Evolutionary conservation across 192 early-diverging fungal species (phyloP).

Genomic region (Backusella tarrabulga): DNA sequence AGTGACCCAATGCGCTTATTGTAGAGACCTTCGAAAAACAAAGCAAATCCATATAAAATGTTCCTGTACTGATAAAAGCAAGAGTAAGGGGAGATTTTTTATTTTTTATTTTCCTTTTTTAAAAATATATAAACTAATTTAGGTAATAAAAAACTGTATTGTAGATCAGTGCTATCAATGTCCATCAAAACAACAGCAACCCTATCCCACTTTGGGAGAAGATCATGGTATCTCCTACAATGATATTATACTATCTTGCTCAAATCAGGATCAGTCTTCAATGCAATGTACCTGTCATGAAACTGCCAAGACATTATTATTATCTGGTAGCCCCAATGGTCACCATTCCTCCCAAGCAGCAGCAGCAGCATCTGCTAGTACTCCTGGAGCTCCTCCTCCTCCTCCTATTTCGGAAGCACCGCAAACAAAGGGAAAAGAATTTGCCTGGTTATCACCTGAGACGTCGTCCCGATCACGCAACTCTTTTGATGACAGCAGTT

Average conservation of each 20-base stretch:
- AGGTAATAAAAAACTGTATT: neutral
- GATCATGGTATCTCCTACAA: constrained; percentile 5
- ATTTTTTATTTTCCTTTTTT: neutral
- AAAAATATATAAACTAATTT: neutral
- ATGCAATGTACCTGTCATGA: constrained; percentile 14
- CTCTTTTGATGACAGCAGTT: neutral
- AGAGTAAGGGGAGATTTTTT: neutral
- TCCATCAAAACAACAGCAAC: neutral
- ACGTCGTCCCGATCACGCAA: neutral
- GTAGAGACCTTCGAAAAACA: constrained; percentile 62
- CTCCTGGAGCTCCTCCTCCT: neutral
- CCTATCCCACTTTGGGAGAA: neutral
- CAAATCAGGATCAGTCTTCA: neutral
- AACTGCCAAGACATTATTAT: constrained; percentile 9
- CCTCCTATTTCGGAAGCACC: neutral
- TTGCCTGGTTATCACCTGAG: constrained; percentile 4
- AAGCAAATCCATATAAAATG: constrained; percentile 68
- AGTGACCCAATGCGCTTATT: constrained; percentile 63
- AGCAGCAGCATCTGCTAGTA: neutral
- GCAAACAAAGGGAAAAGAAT: neutral
- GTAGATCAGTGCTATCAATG: constrained; percentile 13
- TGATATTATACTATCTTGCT: neutral
- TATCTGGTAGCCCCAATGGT: neutral
- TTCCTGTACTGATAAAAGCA: constrained; percentile 39
- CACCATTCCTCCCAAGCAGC: neutral